Conservation (phyloP, 1,284 basidiomycete genomes). For the Tilletia setariae region DNA sequence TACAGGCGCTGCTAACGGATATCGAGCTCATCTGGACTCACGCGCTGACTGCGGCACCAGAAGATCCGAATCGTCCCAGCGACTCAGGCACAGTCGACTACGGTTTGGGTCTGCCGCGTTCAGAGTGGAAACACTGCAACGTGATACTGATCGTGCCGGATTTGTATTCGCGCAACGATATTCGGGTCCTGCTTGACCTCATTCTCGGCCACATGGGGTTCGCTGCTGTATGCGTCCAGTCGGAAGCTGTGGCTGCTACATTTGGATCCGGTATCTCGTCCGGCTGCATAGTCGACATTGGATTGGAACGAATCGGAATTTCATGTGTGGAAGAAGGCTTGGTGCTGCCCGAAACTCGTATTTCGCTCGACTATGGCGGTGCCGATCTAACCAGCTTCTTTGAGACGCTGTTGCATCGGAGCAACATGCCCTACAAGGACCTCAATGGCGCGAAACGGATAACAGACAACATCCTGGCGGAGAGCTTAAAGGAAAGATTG, state of each 20-base stretch:
- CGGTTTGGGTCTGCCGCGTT: conserved; percentile 46
- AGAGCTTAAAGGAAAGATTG: conserved; percentile 47
- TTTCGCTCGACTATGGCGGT: conserved; percentile 82
- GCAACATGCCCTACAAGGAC: conserved; percentile 83
- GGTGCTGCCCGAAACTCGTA: conserved; percentile 79
- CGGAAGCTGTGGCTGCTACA: conserved; percentile 80
- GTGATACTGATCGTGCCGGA: conserved; percentile 89
- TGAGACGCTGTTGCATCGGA: conserved; percentile 72
- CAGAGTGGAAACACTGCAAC: conserved; percentile 60
- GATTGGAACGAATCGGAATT: conserved; percentile 77
- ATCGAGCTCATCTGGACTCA: conserved; percentile 40
- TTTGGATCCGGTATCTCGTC: conserved; percentile 92
- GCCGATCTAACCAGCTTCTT: conserved; percentile 90
- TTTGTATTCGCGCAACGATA: conserved; percentile 78
- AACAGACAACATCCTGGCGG: conserved; percentile 41
- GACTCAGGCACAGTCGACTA: conserved; percentile 19
- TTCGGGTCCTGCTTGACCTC: conserved; percentile 74
- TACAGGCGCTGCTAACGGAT: conserved; percentile 44
- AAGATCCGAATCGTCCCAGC: conserved; percentile 23
- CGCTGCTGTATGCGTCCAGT: conserved; percentile 45
- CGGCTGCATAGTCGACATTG: conserved; percentile 93
- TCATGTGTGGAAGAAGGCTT: conserved; percentile 94
- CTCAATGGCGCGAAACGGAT: conserved; percentile 59
- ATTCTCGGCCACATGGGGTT: conserved; percentile 73
- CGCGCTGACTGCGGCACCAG: conserved; percentile 43